phyloP scores from a whole-genome alignment of 768 basidiomycete species.

The Daedaleopsis nitida region DNA sequence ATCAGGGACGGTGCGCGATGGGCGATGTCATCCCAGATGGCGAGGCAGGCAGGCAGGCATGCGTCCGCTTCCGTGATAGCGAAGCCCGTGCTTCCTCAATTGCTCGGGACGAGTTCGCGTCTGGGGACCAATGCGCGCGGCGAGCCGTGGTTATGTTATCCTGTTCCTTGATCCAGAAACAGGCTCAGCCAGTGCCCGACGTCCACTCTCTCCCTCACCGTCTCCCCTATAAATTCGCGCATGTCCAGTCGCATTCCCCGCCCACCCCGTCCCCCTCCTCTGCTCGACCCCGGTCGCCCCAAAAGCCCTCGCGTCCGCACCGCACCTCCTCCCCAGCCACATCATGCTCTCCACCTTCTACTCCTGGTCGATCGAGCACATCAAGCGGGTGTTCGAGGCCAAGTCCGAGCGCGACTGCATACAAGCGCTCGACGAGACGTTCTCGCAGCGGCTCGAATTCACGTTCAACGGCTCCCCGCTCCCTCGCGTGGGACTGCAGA shows the following conservation, averaged over 20 bases:
- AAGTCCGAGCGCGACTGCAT: slow-evolving; percentile 43
- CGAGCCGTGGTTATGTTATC: slow-evolving; percentile 9
- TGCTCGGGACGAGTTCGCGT: slow-evolving; percentile 12
- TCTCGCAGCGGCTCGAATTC: slow-evolving; percentile 42
- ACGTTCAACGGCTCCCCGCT: slow-evolving; percentile 48
- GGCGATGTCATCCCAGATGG: slow-evolving; percentile 9
- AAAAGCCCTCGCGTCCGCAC: neutral
- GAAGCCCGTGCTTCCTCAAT: slow-evolving; percentile 12
- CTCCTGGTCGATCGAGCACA: slow-evolving; percentile 53
- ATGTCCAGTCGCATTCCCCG: neutral
- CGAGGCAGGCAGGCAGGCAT: neutral
- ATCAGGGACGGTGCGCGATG: slow-evolving; percentile 11
- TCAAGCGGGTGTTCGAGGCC: slow-evolving; percentile 52
- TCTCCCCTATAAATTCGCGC: slow-evolving; percentile 10
- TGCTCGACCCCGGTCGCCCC: neutral
- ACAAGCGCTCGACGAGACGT: slow-evolving; percentile 47
- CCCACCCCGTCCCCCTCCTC: neutral
- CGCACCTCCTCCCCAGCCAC: neutral
- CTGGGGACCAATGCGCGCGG: slow-evolving; percentile 9
- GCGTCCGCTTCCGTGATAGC: slow-evolving; percentile 18
- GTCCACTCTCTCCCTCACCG: neutral
- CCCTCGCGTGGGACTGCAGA: slow-evolving; percentile 40
- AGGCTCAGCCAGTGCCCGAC: neutral
- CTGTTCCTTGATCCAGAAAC: slow-evolving; percentile 6
- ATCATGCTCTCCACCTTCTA: slow-evolving; percentile 42